A percentile compares a stretch with the other conserved stretches of the same genome.
Evolutionary conservation across 1,284 basidiomycete genomes (phyloP).

Genomic region (Volvariella surrecta): DNA sequence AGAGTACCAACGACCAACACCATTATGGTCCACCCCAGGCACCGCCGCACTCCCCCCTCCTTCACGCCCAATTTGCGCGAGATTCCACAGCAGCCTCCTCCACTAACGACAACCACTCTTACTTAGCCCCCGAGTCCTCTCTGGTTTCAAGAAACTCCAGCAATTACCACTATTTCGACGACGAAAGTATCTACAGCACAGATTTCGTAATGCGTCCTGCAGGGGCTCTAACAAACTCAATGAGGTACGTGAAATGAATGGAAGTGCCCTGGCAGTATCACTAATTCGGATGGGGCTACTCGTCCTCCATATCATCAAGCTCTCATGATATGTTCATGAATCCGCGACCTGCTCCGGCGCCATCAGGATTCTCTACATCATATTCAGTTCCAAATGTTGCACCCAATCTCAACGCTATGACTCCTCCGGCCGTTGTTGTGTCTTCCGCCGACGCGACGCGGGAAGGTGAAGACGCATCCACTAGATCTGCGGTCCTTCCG

Average conservation of each 20-base stretch:
- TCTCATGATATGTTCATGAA: neutral
- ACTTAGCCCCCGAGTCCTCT: conserved; percentile 19
- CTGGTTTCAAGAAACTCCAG: conserved; percentile 23
- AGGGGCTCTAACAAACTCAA: conserved; percentile 24
- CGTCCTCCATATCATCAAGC: neutral
- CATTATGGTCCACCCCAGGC: neutral
- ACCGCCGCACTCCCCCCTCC: conserved; percentile 42
- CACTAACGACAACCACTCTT: conserved; percentile 27
- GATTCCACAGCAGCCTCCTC: conserved; percentile 43
- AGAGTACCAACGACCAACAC: conserved; percentile 10
- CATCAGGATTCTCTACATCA: neutral
- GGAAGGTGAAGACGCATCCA: no score
- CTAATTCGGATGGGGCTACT: neutral
- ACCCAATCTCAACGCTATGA: no score
- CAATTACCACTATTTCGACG: conserved; percentile 22
- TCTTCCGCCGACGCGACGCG: conserved; percentile 25
- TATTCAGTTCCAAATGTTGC: conserved; percentile 34
- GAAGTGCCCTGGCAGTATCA: conserved; percentile 13
- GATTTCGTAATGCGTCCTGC: conserved; percentile 9
- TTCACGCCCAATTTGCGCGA: conserved; percentile 54
- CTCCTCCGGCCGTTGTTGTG: conserved; percentile 36
- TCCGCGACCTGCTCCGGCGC: neutral
- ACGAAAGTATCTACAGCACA: conserved; percentile 29
- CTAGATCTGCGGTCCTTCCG: neutral
- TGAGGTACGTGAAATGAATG: conserved; percentile 16